Base-by-base conservation (phyloP, 192 early-diverging fungal species). In the Backusella tarrabulga region DNA sequence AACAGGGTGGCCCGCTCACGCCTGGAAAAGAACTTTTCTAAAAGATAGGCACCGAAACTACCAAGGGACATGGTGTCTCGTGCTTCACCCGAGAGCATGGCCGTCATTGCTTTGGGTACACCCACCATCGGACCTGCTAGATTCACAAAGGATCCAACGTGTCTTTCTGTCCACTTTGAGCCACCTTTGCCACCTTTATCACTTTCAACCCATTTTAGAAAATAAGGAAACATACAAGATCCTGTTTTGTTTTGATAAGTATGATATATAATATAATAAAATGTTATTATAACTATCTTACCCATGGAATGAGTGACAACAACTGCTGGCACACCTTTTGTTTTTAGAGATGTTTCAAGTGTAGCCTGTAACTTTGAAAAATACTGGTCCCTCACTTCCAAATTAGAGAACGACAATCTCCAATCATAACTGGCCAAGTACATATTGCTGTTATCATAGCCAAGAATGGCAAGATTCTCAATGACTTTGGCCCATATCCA, bases 361-460 rank as follows among this genome's bases (percentile, higher is more conserved):
- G 77, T 89, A 8, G 81, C 34, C 77, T 95, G 93, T 17, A 98
- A 89, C 9, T 85, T 84, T 7, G 95, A 91, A 68, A 95, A 97
- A 79, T 92, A 97, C 38, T 88, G 82, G 78, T 98, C 96, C 17
- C 96, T 87, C 9, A 81, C 83, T 77, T 98, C 94, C 3, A 97
- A 83, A 67, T 96, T 94, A 34, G 76, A 56, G 67, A 92, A 92
- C 0, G 92, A 89, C 60, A 98, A 80, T 40, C 96, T 88, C 95
- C 96, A 97, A 87, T 97, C 95, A 78, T 97, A 97, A 0, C 93
- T 82, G 0, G 95, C 95, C 52, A 97, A 81, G 34, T 92, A 83
- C 95, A 97, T 95, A 74, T 92, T 95, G 77, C 91, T 93, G 85
- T 83, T 90, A 81, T 97, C 96, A 83, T 95, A 95, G 34, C 96